Base-by-base conservation (phyloP, 805 yeast genomes). In the Kregervanrija fluxuum region DNA sequence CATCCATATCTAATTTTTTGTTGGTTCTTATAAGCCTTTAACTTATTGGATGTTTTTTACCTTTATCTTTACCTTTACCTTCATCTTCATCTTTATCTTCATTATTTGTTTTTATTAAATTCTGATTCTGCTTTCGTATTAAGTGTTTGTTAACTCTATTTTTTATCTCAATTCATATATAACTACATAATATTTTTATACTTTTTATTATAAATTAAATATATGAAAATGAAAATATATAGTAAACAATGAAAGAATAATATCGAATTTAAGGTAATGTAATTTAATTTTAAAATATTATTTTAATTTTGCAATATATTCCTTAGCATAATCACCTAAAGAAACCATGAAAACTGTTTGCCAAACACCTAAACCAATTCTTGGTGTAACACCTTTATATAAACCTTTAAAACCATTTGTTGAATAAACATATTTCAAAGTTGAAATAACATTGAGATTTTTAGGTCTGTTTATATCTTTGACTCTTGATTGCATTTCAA, bases 281-380 rank as follows among this genome's bases (percentile, higher is more conserved):
- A 17, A 17, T 17, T 17, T 17, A 17, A 17, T 17, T 17, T 22
- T 6, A 22, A 22, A 22, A 22, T n/a, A 22, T 22, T 22, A 22
- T 12, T 11, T 15, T 22, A 14, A 15, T 12, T 46, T 79, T 31
- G 74, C 86, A 42, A 83, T 83, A 45, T 73, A 71, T 45, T 82
- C 88, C 64, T 79, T 83, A 32, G 89, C 89, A 67, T 89, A 86
- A 61, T 93, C 99, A 64, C 98, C 99, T 54, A 93, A 80, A 11
- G 96, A 96, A 48, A 91, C 98, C 98, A 91, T 91, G 66, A 95
- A 91, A 38, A 91, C 88, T 3, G 98, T 91, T 73, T 93, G 99
- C 97, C 98, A 93, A 51, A 91, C 83, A 58, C 98, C 95, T 53
- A 93, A 76, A 45, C 95, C 97, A 54, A 93, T 79, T 75, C 99